Evolutionary conservation across 2,329 filamentous ascomycete species (phyloP), one percentile per base, ranked within the genome.

Genomic region (Pyrenophora seminiperda): DNA sequence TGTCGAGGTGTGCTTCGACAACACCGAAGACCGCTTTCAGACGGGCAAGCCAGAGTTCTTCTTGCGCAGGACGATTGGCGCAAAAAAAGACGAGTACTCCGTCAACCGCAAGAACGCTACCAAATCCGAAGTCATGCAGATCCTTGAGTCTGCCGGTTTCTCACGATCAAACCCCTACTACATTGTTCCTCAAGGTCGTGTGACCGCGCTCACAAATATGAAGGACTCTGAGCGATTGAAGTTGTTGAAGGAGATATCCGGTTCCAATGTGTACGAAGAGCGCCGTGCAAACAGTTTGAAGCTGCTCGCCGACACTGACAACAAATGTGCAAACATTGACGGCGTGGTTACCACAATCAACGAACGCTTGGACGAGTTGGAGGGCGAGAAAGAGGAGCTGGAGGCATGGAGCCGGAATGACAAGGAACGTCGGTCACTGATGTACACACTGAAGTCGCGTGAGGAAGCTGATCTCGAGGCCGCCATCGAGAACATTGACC

Each of bases 61-160:
- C 33, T 79, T 99, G 50, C 89, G 95, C 55, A 89, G 94, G 36
- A 97, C 94, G 0, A 99, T 99, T 72, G 94, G 93, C 43, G 81
- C 93, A 57, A 97, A 99, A 76, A 99, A 99, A 76, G 94, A 99
- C 72, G 94, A 99, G 77, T 99, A 97, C 73, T 96, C 93, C 1
- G 84, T 99, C 22, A 94, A 99, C 75, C 90, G 92, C 71, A 99
- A 97, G 77, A 96, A 96, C 61, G 90, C 92, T 27, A 96, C 92
- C 30, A 96, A 96, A 72, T 83, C 86, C 56, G 94, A 99, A 71
- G 93, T 99, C 52, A 89, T 95, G 80, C 96, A 96, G 72, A 82
- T 99, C 30, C 83, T 99, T 33, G 94, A 99, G 73, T 95, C 91
- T 6, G 94, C 94, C 11, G 94, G 94, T 15, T 97, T 99, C 75